Evolutionary conservation across 331 rosid genomes (phyloP).

Genomic region (Acacia pycnantha): DNA sequence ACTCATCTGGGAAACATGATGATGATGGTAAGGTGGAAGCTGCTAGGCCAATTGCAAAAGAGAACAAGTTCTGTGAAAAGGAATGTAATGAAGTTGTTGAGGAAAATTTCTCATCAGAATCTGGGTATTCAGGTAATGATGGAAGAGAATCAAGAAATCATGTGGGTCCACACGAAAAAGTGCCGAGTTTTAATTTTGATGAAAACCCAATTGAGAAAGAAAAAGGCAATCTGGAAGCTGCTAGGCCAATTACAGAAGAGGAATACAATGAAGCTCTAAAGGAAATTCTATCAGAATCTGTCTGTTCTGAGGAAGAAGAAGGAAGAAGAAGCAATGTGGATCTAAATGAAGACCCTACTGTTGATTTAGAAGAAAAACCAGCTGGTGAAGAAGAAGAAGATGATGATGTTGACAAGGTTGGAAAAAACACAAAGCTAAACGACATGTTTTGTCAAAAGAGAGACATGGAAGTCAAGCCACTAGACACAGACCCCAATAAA

Average conservation of each 20-base stretch:
- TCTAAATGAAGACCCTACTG: not conserved
- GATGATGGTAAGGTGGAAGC: not conserved
- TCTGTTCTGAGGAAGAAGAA: not conserved
- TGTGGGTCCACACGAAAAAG: not conserved
- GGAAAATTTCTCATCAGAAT: not conserved
- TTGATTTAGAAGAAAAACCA: constrained; percentile 27
- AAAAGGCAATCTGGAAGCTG: not conserved
- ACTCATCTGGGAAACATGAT: not conserved
- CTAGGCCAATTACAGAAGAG: not conserved
- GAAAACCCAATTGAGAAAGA: not conserved
- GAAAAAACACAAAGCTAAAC: constrained; percentile 27
- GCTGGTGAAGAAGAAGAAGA: constrained; percentile 36
- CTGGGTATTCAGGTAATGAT: not conserved
- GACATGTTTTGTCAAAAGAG: constrained; percentile 30
- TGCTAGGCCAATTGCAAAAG: not conserved
- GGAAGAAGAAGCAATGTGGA: not conserved
- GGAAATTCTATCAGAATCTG: not conserved
- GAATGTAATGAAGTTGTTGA: constrained; percentile 18
- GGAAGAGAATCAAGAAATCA: not conserved
- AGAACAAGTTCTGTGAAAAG: not conserved
- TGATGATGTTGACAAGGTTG: constrained; percentile 11
- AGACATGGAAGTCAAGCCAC: constrained; percentile 44
- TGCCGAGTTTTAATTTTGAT: constrained; percentile 1
- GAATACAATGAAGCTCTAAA: constrained; percentile 7
- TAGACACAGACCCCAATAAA: constrained; percentile 43